Evolutionary conservation across 495 filamentous ascomycete species (phyloP).

Genomic region (Pseudevernia furfuracea): DNA sequence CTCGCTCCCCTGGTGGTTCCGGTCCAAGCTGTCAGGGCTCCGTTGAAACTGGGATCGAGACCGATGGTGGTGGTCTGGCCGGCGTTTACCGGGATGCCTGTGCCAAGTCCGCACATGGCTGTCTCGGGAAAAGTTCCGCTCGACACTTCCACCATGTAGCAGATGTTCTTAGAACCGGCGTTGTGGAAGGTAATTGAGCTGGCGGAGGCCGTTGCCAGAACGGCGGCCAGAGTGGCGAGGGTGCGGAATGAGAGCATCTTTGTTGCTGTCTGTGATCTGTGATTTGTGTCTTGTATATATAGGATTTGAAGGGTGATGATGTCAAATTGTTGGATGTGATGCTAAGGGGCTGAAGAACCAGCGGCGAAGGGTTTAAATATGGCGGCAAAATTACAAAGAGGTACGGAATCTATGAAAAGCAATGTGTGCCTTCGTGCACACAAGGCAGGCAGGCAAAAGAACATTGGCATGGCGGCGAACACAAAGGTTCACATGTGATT

Average conservation of each 20-base stretch:
- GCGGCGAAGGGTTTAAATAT: neutral
- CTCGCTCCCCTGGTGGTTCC: conserved; percentile 7
- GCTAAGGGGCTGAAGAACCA: neutral
- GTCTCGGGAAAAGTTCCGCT: conserved; percentile 14
- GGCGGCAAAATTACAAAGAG: neutral
- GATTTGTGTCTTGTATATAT: neutral
- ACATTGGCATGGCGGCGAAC: neutral
- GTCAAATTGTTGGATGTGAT: neutral
- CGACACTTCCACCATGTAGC: conserved; percentile 19
- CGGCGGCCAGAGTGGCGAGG: neutral
- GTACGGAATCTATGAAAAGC: too few species aligned
- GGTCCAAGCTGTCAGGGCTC: conserved; percentile 17
- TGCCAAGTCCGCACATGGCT: neutral
- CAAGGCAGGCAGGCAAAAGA: neutral
- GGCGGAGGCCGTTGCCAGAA: neutral
- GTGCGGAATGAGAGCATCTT: neutral
- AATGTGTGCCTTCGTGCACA: neutral
- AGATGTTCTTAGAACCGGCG: conserved; percentile 4
- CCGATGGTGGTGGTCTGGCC: conserved; percentile 14
- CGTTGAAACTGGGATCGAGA: conserved; percentile 11
- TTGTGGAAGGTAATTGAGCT: conserved; percentile 16
- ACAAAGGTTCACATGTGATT: neutral
- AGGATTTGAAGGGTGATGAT: neutral
- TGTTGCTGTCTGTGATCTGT: neutral
- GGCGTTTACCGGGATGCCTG: conserved; percentile 1